Base-by-base conservation (phyloP, 805 yeast species). In the Nakazawaea ishiwadae region DNA sequence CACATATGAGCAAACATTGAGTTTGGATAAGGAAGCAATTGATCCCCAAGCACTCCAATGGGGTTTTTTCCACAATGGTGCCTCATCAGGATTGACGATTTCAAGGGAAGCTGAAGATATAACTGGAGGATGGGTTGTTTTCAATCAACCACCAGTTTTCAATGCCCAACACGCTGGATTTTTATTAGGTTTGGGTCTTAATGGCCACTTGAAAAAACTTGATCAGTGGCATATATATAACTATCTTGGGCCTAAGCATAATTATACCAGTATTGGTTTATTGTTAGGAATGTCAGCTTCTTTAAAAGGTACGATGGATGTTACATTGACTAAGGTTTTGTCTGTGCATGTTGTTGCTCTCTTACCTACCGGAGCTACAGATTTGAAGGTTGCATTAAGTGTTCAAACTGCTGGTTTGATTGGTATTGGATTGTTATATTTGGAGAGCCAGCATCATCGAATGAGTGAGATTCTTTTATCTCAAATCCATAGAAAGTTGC, bases 211-310 rank as follows among this genome's bases (percentile, higher is more conserved):
- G 51, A 79, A 75, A 43, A 70, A 72, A 31, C 63, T 93, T 19
- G 98, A 91, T 53, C 96, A 93, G 58, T 93, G 98, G 97, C 96
- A 90, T 56, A 84, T 91, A 23, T 93, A 88, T 58, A 90, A 91
- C 54, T 89, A 88, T 50, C 64, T 93, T 40, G 95, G 96, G 0
- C 95, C 96, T 0, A 90, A 93, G 49, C 88, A 86, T 52, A 76
- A 83, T 3, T 74, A 74, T 31, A 86, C 96, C 0, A 86, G 96
- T 58, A 81, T 89, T 27, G 98, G 97, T 0, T 66, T 93, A 34
- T 64, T 93, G 27, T 62, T 93, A 14, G 99, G 99, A 1, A 83
- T 91, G 87, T 79, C 96, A 15, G 96, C 96, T 0, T 86, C 96
- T 60, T 66, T 80, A 44, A 69, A 69, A 49, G 90, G 97, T 2